Conservation (phyloP, 2,329 filamentous ascomycete genomes). For the Fusarium chuoi region DNA sequence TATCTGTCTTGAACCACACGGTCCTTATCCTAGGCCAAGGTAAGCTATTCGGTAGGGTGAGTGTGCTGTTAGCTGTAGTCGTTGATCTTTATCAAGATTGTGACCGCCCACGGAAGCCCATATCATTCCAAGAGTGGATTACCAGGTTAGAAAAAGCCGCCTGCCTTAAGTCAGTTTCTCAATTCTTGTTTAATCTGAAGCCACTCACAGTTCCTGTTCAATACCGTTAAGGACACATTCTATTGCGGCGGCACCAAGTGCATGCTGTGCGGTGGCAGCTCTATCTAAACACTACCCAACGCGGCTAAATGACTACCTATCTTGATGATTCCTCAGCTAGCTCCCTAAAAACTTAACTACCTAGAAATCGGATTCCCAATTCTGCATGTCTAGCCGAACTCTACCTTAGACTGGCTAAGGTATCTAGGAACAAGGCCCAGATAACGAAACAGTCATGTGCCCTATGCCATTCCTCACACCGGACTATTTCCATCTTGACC, state of each 20-base stretch:
- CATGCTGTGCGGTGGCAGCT: not conserved
- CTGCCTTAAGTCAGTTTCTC: not conserved
- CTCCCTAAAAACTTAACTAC: not conserved
- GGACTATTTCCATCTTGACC: not conserved
- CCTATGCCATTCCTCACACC: not conserved
- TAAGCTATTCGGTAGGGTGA: not conserved
- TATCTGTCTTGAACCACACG: not conserved
- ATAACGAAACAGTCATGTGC: conserved; percentile 8
- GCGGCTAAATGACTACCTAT: not conserved
- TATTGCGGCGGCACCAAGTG: not conserved
- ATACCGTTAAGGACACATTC: not conserved
- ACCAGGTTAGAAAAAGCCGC: no score
- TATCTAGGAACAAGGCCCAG: not conserved
- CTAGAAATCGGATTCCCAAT: not conserved
- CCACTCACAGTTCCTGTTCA: no score
- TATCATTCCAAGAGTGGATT: not conserved
- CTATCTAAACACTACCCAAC: not conserved
- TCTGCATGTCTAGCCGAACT: not conserved
- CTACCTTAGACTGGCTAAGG: not conserved
- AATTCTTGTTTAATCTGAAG: not conserved
- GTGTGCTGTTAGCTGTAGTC: not conserved
- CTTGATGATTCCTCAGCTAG: not conserved
- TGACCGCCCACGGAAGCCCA: not conserved
- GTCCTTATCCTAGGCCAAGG: not conserved
- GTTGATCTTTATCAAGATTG: not conserved